Conservation (phyloP, 106 monocot species). For the Allium sativum region DNA sequence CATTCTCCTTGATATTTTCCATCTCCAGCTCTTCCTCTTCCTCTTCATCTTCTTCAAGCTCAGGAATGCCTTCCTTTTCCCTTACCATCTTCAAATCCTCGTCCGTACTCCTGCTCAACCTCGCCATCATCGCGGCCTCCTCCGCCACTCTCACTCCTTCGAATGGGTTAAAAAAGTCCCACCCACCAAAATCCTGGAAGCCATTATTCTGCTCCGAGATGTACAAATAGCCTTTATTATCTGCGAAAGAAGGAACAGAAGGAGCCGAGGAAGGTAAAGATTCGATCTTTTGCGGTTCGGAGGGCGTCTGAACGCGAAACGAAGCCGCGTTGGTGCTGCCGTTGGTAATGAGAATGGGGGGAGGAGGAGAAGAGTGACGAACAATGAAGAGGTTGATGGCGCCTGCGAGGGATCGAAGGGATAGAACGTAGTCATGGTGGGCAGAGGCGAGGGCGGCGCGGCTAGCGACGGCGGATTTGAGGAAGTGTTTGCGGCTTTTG, state of each 20-base stretch:
- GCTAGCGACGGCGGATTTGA: constrained; percentile 67
- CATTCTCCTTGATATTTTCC: not conserved
- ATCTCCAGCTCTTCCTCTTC: not conserved
- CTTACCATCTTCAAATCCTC: constrained; percentile 71
- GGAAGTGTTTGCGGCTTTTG: constrained; percentile 65
- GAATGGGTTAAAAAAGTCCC: constrained; percentile 99
- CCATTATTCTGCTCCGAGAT: constrained; percentile 8
- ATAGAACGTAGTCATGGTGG: constrained; percentile 57
- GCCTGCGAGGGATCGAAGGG: constrained; percentile 27
- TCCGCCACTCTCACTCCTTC: constrained; percentile 7
- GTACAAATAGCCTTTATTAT: constrained; percentile 28
- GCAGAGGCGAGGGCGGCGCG: constrained; percentile 73
- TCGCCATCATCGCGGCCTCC: constrained; percentile 24
- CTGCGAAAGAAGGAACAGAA: not conserved
- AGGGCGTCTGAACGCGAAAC: constrained; percentile 13
- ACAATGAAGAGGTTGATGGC: not conserved
- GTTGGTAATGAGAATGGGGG: not conserved
- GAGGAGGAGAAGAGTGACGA: not conserved
- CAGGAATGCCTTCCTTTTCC: constrained; percentile 86
- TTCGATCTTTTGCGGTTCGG: constrained; percentile 40
- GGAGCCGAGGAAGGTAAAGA: constrained; percentile 2
- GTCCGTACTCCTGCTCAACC: constrained; percentile 30
- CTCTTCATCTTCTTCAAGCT: constrained; percentile 44
- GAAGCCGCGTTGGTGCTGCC: not conserved
- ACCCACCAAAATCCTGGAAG: constrained; percentile 37